phyloP scores from a whole-genome alignment of 2,329 filamentous ascomycete species.

The Aspergillus sp. region DNA sequence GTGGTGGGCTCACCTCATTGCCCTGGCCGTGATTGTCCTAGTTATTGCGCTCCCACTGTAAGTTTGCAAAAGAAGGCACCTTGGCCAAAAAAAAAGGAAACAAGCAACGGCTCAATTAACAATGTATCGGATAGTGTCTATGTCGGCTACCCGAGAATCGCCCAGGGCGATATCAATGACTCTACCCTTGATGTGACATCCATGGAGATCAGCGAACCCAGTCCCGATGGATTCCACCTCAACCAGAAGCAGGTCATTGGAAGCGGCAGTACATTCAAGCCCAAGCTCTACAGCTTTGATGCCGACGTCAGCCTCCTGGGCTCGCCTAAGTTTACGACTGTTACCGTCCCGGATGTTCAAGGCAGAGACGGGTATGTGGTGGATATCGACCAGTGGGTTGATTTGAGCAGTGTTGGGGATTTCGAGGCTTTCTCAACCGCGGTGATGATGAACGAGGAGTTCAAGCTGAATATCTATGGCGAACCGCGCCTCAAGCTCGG shows the following conservation, averaged over 20 bases:
- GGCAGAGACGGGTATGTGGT: slow-evolving; percentile 44
- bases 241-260: slow-evolving; percentile 50
- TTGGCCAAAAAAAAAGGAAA: background rate
- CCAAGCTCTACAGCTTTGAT: slow-evolving; percentile 55
- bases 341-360: slow-evolving; percentile 48
- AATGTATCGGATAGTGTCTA: slow-evolving; percentile 47
- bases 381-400: slow-evolving; percentile 45
- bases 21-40: slow-evolving; percentile 52
- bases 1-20: slow-evolving; percentile 57
- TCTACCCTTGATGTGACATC: slow-evolving; percentile 52
- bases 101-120: background rate
- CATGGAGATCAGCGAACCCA: slow-evolving; percentile 53
- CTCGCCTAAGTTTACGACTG: slow-evolving; percentile 41
- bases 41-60: slow-evolving; percentile 58
- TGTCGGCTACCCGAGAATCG: slow-evolving; percentile 59
- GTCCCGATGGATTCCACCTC: slow-evolving; percentile 49
- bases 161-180: slow-evolving; percentile 54
- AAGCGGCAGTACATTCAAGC: slow-evolving; percentile 53
- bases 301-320: slow-evolving; percentile 52
- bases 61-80: slow-evolving; percentile 26
- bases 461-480: slow-evolving; percentile 53
- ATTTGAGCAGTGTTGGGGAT: slow-evolving; percentile 44
- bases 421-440: slow-evolving; percentile 53
- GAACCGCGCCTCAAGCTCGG: slow-evolving; percentile 53
- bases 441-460: slow-evolving; percentile 50